Evolutionary conservation across 2,329 filamentous ascomycete species (phyloP).

Genomic region (Podosphaera fusca): DNA sequence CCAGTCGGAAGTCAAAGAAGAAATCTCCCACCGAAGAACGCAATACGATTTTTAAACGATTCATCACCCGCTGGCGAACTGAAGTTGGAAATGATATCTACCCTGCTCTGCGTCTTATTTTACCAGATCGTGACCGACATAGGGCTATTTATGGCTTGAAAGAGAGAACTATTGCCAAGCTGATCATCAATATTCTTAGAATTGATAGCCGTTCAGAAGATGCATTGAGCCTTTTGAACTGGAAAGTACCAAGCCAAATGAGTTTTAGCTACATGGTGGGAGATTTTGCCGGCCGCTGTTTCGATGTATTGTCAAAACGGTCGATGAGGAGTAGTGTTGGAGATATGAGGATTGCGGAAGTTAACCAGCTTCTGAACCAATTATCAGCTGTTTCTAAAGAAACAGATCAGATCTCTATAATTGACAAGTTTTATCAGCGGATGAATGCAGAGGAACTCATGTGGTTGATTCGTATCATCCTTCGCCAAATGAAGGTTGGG

Average conservation of each 20-base stretch:
- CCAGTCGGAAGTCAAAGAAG: slow-evolving; percentile 36
- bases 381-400: slow-evolving; percentile 57
- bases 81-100: slow-evolving; percentile 86
- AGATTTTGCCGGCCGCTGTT: slow-evolving; percentile 80
- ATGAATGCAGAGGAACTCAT: slow-evolving; percentile 89
- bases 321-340: slow-evolving; percentile 53
- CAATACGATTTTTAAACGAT: slow-evolving; percentile 60
- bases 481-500: slow-evolving; percentile 51
- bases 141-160: slow-evolving; percentile 85
- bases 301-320: slow-evolving; percentile 64
- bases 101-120: slow-evolving; percentile 71
- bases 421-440: slow-evolving; percentile 61
- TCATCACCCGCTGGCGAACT: slow-evolving; percentile 66
- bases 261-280: slow-evolving; percentile 45
- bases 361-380: slow-evolving; percentile 65
- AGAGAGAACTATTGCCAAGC: slow-evolving; percentile 70
- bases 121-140: slow-evolving; percentile 82
- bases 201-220: slow-evolving; percentile 83
- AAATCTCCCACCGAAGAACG: slow-evolving; percentile 55
- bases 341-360: slow-evolving; percentile 65
- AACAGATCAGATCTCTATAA: slow-evolving; percentile 59
- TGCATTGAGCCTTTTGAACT: slow-evolving; percentile 63
- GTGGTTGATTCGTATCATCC: slow-evolving; percentile 85
- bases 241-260: slow-evolving; percentile 66
- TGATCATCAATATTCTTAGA: slow-evolving; percentile 80